Base-by-base conservation (phyloP, 345 rosid genomes). In the Hibiscus trionum region DNA sequence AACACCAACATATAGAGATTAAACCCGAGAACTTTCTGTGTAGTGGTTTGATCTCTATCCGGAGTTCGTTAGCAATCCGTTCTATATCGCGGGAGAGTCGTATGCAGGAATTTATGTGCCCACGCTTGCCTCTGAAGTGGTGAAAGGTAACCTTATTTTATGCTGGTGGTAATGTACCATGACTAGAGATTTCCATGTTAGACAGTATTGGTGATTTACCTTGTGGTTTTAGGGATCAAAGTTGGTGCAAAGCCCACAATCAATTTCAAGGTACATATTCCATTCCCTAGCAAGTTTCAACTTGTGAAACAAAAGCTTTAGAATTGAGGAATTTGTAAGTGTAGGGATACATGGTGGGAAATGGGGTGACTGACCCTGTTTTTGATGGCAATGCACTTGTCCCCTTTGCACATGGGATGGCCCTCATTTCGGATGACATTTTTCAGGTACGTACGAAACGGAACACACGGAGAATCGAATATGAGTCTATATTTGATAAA, bases 391-490 rank as follows among this genome's bases (percentile, higher is more conserved):
- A 77, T 64, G 80, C 86, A 12, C 80, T 81, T 42, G 70, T 83
- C 26, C 86, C 86, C 15, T 83, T 85, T 53, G 82, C 72, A 2
- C 85, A 83, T 58, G 85, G 86, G 49, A 85, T 85, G 88, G 81
- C 74, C 61, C 84, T 85, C 12, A 85, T 83, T 53, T 85, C 88
- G 0, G 79, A 84, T 47, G 77, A 77, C 17, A 77, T 86, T 27
- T 83, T 62, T 26, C 70, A 79, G 78, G 88, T 84, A 7, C 16
- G 14, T 52, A 7, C 27, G 15, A 68, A 5, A 27, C 6, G 6
- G 8, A 52, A 14, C 3, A 50, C 14, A 47, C 31, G 4, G 31
- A 35, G 7, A 4, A 35, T 35, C 39, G 8, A 35, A 35, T 35
- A 35, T 1, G 52, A 11, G 16, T 47, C 7, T 50, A 50, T 15